These are phyloP conservation scores for Neonectria hederae DNA, from an alignment of 2,329 filamentous ascomycete genomes.

Conservation along the genomic window DNA sequence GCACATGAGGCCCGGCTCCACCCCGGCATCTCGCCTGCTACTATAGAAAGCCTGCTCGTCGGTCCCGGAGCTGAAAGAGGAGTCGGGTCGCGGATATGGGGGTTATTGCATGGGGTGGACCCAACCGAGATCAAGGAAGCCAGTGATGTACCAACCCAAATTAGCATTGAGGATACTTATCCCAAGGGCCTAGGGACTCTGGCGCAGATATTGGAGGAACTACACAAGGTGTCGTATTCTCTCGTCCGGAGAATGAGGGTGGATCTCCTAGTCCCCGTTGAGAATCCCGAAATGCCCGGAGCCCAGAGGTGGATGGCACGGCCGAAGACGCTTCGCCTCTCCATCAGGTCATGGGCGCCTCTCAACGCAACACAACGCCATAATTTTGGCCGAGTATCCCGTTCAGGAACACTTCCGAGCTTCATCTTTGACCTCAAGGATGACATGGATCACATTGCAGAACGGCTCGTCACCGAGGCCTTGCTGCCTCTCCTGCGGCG, in stretches of 20 bases:
- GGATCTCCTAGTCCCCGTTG: slow-evolving; percentile 72
- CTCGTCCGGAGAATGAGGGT: slow-evolving; percentile 80
- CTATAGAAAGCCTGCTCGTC: slow-evolving; percentile 74
- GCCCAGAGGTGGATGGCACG: slow-evolving; percentile 75
- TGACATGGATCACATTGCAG: slow-evolving; percentile 67
- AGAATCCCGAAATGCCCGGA: slow-evolving; percentile 44
- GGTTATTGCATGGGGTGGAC: slow-evolving; percentile 83
- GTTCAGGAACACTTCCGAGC: slow-evolving; percentile 75
- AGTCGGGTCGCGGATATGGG: slow-evolving; percentile 79
- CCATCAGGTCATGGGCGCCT: slow-evolving; percentile 70
- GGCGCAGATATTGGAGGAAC: slow-evolving; percentile 71
- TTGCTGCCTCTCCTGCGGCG: slow-evolving; percentile 78
- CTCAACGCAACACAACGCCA: slow-evolving; percentile 57
- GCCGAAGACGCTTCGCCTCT: slow-evolving; percentile 83
- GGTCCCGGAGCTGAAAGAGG: slow-evolving; percentile 77
- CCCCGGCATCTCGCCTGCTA: slow-evolving; percentile 68
- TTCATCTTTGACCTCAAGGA: slow-evolving; percentile 76
- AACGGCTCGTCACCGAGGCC: slow-evolving; percentile 74
- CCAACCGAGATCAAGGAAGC: slow-evolving; percentile 76
- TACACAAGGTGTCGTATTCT: slow-evolving; percentile 73
- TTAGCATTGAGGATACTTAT: slow-evolving; percentile 96
- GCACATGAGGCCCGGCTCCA: slow-evolving; percentile 72
- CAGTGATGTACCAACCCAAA: slow-evolving; percentile 80
- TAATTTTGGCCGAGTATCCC: slow-evolving; percentile 76
- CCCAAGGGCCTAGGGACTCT: slow-evolving; percentile 70